Evolutionary conservation across 306 rosid genomes (phyloP).

Genomic region (Oxytropis ochrocephala): DNA sequence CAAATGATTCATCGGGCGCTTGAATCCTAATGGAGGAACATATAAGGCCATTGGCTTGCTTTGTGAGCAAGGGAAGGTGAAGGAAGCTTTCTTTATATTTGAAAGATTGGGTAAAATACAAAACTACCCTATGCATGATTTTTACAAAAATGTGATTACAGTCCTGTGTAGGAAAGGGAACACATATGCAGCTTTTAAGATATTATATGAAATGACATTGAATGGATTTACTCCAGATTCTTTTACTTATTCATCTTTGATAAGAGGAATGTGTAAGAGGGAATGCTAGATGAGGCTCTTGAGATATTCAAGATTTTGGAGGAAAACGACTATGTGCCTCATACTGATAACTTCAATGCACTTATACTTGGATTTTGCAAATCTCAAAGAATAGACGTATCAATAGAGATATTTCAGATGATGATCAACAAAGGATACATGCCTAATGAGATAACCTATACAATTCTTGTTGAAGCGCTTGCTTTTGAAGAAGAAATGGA

Average conservation of each 20-base stretch:
- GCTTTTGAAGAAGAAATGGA: conserved; percentile 62
- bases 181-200: conserved; percentile 78
- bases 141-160: conserved; percentile 53
- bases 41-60: conserved; percentile 70
- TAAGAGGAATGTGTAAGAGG: conserved; percentile 88
- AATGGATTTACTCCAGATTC: conserved; percentile 78
- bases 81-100: conserved; percentile 61
- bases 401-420: conserved; percentile 54
- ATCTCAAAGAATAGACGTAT: conserved; percentile 49
- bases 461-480: conserved; percentile 77
- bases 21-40: conserved; percentile 70
- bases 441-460: conserved; percentile 77
- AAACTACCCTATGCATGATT: conserved; percentile 43
- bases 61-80: conserved; percentile 65
- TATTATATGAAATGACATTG: conserved; percentile 75
- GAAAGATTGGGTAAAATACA: conserved; percentile 60
- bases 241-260: conserved; percentile 70
- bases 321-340: conserved; percentile 51
- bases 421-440: conserved; percentile 60
- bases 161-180: conserved; percentile 80
- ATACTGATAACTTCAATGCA: conserved; percentile 69
- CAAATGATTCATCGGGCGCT: conserved; percentile 53
- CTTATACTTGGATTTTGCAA: conserved; percentile 76
- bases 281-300: conserved; percentile 77
- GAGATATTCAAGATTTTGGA: conserved; percentile 72